Conservation (phyloP, 2,329 filamentous ascomycete species). For the Ophidiomyces ophidiicola region DNA sequence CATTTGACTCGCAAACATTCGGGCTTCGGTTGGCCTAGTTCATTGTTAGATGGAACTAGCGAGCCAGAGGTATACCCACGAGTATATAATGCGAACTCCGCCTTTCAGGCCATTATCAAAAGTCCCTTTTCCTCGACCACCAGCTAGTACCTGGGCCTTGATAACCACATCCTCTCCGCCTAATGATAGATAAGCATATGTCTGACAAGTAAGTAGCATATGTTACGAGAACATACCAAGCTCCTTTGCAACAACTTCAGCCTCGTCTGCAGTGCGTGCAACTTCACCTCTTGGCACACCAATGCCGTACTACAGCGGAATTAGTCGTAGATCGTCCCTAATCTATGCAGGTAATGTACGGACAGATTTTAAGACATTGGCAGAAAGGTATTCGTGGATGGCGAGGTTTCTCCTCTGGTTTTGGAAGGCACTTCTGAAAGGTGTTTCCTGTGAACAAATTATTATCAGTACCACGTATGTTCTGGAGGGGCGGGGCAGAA, state of each 20-base stretch:
- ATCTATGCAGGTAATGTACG: constrained; percentile 16
- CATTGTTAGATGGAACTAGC: constrained; percentile 10
- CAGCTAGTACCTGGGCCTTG: constrained; percentile 97
- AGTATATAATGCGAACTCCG: constrained; percentile 97
- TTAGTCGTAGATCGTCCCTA: constrained; percentile 1
- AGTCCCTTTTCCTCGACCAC: constrained; percentile 91
- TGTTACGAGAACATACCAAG: constrained; percentile 49
- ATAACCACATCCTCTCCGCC: constrained; percentile 93
- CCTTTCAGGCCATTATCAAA: constrained; percentile 99
- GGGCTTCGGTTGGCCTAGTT: constrained; percentile 67
- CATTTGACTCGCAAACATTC: constrained; percentile 98
- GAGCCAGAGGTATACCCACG: constrained; percentile 38
- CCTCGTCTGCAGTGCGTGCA: constrained; percentile 71
- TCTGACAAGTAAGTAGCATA: constrained; percentile 5
- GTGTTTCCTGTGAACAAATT: constrained; percentile 40
- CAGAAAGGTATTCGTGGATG: constrained; percentile 97
- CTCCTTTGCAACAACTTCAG: constrained; percentile 77
- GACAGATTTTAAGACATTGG: constrained; percentile 68
- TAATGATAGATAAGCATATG: constrained; percentile 22
- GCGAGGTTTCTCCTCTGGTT: constrained; percentile 82
- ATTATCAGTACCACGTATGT: constrained; percentile 29
- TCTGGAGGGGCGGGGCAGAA: constrained; percentile 3
- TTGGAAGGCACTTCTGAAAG: constrained; percentile 43
- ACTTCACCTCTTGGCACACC: constrained; percentile 83
- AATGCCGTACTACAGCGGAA: constrained; percentile 63